phyloP scores from a whole-genome alignment of 1,284 basidiomycete genomes.

The Coniferiporia weirii region DNA sequence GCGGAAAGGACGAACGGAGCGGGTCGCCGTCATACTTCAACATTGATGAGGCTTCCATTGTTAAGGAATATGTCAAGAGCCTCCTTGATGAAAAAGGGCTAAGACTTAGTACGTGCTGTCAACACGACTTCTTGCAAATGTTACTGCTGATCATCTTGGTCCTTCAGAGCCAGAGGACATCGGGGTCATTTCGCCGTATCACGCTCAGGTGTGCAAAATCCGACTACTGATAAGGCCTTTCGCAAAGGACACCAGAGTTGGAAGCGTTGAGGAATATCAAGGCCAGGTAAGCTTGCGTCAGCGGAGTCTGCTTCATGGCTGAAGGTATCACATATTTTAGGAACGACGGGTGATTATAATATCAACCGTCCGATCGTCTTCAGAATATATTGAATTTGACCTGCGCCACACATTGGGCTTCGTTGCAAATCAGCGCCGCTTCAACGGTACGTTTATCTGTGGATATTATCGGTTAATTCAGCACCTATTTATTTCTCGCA shows the following conservation, averaged over 20 bases:
- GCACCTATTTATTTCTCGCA: slow-evolving; percentile 1
- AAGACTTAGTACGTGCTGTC: slow-evolving; percentile 28
- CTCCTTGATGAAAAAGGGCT: slow-evolving; percentile 28
- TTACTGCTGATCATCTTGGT: background rate
- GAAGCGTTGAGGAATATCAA: slow-evolving; percentile 59
- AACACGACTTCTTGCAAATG: too few relatives aligned
- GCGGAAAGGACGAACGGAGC: slow-evolving; percentile 39
- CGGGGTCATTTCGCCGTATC: slow-evolving; percentile 52
- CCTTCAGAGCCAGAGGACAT: slow-evolving; percentile 36
- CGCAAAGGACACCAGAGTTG: slow-evolving; percentile 43
- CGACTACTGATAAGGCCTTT: slow-evolving; percentile 30
- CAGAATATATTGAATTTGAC: slow-evolving; percentile 34
- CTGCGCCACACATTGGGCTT: slow-evolving; percentile 42
- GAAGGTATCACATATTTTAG: background rate
- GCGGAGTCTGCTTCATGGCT: background rate
- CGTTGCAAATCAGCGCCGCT: slow-evolving; percentile 38
- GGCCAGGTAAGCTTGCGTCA: slow-evolving; percentile 41
- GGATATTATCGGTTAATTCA: background rate
- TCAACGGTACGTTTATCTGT: slow-evolving; percentile 36
- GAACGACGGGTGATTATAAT: slow-evolving; percentile 42
- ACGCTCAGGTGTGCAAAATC: slow-evolving; percentile 47
- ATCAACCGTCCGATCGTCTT: slow-evolving; percentile 41
- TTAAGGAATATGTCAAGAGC: slow-evolving; percentile 34
- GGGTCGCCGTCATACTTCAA: slow-evolving; percentile 48
- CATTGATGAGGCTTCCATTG: slow-evolving; percentile 37